Evolutionary conservation across 2,329 filamentous ascomycete species (phyloP).

Genomic region (Chrysosporium queenslandicum): DNA sequence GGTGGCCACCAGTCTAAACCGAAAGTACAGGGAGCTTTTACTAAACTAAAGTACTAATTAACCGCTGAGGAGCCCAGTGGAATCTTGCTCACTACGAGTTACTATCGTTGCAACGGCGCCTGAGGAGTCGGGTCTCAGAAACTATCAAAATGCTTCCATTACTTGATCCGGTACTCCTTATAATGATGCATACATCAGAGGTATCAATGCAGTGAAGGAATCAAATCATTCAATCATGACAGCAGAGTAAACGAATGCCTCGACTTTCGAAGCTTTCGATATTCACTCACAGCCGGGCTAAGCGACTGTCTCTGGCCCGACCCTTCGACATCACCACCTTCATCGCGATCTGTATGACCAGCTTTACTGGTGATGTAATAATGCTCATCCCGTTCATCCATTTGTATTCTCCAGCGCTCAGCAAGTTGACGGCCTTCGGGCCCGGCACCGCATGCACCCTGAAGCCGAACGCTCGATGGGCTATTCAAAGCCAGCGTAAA

Average conservation of each 20-base stretch:
- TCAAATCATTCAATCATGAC: neutral
- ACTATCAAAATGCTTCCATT: no score
- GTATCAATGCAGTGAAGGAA: no score
- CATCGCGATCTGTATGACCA: slow-evolving; percentile 6
- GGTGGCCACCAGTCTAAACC: no score
- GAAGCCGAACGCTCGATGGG: slow-evolving; percentile 43
- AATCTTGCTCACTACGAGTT: no score
- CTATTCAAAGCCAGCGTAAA: slow-evolving; percentile 62
- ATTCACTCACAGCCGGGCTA: slow-evolving; percentile 30
- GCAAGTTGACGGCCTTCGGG: slow-evolving; percentile 43
- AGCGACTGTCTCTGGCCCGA: slow-evolving; percentile 8
- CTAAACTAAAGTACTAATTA: no score
- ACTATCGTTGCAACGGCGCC: no score
- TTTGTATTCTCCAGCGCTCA: slow-evolving; percentile 37
- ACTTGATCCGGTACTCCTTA: no score
- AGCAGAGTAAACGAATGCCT: slow-evolving; percentile 19
- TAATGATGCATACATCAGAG: no score
- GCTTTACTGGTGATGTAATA: slow-evolving; percentile 39
- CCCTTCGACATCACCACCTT: slow-evolving; percentile 10
- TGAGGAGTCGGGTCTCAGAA: no score
- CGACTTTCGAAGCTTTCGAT: slow-evolving; percentile 25
- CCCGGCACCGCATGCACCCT: slow-evolving; percentile 48
- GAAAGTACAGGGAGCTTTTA: no score
- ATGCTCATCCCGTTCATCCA: slow-evolving; percentile 43
- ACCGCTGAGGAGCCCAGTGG: no score